These are phyloP conservation scores for Tricholoma furcatifolium DNA, from an alignment of 768 basidiomycete genomes.

Conservation along the genomic window DNA sequence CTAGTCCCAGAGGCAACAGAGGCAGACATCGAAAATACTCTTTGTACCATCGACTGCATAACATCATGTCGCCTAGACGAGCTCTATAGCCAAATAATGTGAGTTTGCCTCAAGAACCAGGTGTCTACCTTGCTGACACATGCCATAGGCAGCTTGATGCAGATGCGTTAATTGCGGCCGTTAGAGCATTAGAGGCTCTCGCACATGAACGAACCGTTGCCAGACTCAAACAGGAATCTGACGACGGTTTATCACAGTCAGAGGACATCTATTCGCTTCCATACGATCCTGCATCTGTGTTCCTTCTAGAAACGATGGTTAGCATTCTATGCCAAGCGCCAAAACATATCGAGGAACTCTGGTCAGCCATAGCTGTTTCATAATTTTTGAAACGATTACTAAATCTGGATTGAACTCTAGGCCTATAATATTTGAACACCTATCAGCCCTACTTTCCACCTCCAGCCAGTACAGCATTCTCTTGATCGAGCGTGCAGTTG, in stretches of 20 bases:
- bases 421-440: constrained; percentile 94
- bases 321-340: constrained; percentile 80
- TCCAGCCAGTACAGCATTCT: constrained; percentile 84
- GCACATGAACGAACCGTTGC: constrained; percentile 90
- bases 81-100: constrained; percentile 93
- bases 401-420: constrained; percentile 38
- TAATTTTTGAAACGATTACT: background rate
- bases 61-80: constrained; percentile 92
- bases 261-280: constrained; percentile 60
- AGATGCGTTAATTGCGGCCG: constrained; percentile 78
- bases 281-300: constrained; percentile 94
- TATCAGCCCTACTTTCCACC: constrained; percentile 75
- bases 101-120: constrained; percentile 28
- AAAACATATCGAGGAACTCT: constrained; percentile 82
- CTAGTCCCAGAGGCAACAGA: constrained; percentile 88
- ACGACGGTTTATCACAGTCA: constrained; percentile 47
- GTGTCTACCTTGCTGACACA: background rate
- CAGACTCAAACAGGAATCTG: constrained; percentile 65
- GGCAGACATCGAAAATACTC: constrained; percentile 87
- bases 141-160: constrained; percentile 66
- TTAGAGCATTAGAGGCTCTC: constrained; percentile 85
- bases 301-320: constrained; percentile 93
- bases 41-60: constrained; percentile 95
- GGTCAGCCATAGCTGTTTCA: constrained; percentile 51
- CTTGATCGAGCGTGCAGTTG: constrained; percentile 91